These are phyloP conservation scores for Aurifilum marmelostoma DNA, from an alignment of 2,329 filamentous ascomycete species.

Conservation along the genomic window DNA sequence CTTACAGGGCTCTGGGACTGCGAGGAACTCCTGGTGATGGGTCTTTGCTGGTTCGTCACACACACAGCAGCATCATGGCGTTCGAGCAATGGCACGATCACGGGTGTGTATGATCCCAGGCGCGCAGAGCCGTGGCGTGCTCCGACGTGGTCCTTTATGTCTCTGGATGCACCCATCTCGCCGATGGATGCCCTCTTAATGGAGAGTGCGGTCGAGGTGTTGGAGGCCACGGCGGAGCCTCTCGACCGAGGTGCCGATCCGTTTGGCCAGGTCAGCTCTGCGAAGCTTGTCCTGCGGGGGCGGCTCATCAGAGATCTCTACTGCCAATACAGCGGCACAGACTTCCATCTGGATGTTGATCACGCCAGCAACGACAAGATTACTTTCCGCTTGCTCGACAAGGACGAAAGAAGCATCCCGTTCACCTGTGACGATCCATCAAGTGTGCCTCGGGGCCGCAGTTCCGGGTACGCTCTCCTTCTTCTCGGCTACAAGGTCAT, in stretches of 20 bases:
- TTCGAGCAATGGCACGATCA: neutral
- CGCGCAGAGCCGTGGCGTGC: conserved; percentile 15
- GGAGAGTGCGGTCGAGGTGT: conserved; percentile 1
- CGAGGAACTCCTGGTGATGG: conserved; percentile 8
- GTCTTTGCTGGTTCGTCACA: conserved; percentile 7
- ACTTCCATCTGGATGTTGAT: conserved; percentile 2
- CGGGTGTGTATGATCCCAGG: conserved; percentile 8
- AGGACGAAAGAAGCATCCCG: neutral
- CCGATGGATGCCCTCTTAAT: neutral
- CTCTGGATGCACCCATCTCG: conserved; percentile 8
- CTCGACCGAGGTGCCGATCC: neutral
- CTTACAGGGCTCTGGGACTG: conserved; percentile 13
- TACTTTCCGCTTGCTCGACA: neutral
- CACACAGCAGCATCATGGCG: conserved; percentile 7
- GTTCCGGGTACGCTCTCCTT: conserved; percentile 3
- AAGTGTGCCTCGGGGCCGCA: neutral
- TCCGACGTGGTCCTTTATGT: conserved; percentile 15
- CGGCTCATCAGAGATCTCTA: conserved; percentile 8
- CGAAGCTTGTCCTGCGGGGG: neutral
- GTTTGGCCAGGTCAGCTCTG: conserved; percentile 12
- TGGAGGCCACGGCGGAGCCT: conserved; percentile 7
- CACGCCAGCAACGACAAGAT: neutral
- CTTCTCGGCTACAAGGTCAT: conserved; percentile 13
- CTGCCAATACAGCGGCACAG: conserved; percentile 7
- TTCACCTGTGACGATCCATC: conserved; percentile 16